Evolutionary conservation across 2,329 filamentous ascomycete genomes (phyloP), one percentile per base, ranked within the genome.

Genomic region (Fusarium sp.): DNA sequence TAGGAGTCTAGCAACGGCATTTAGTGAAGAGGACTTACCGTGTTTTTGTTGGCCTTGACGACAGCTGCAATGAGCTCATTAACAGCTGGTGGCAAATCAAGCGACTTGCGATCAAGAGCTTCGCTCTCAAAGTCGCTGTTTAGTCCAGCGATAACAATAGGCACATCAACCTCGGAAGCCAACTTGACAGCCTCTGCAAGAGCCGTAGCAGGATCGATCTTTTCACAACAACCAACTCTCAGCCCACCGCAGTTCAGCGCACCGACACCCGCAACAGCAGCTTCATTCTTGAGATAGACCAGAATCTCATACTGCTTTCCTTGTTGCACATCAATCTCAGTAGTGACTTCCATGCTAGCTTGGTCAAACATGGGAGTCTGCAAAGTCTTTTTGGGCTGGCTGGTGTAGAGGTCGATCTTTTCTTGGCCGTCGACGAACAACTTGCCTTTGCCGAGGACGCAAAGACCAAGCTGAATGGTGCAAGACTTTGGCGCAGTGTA

Each of bases 1-100:
- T 10, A 43, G 39, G n/a, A 54, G 29, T 2, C n/a, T 7, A 13
- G 3, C 0, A 2, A 20, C 0, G 18, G 10, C 4, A 5, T 3
- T 14, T 18, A 2, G 18, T 13, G 6, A 20, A 22, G n/a, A 2
- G 8, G 29, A 29, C 41, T 57, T 57, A 67, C 69, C 7, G 71
- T 60, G 14, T 50, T 69, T 11, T 61, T 52, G 10, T 72, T 74
- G 8, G 71, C 68, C 11, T 69, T 22, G 4, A 52, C 29, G 9
- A 73, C 71, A 2, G 33, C 43, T 4, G 20, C 18, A 8, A 73
- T 65, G 3, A 73, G 29, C 4, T 63, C 31, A 18, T 73, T 43
- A 24, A 63, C 56, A 5, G 27, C 52, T 3, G 45, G 41, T 4
- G 71, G 68, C 8, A 73, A 39, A 6, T 22, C 33, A 2, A 72